Base-by-base conservation (phyloP, 2,329 filamentous ascomycete genomes). In the Canariomyces notabilis region DNA sequence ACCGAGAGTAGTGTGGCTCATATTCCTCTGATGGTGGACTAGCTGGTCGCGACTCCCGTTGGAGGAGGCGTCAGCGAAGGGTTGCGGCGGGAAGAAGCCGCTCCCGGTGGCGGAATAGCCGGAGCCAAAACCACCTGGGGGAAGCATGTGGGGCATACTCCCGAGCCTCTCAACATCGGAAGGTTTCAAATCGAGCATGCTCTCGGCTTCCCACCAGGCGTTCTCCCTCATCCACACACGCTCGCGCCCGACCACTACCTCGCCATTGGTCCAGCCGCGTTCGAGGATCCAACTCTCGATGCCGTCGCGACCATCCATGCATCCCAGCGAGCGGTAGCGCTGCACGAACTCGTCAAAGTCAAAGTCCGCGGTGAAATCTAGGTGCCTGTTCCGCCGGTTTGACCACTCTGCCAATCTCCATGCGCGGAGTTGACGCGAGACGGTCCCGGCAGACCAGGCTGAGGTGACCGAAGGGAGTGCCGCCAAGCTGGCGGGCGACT, bases 141-240 rank as follows among this genome's bases (percentile, higher is more conserved):
- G 60, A 49, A 66, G 61, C 46, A 66, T 60, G 39, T 63, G 61
- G 39, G 60, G 54, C 59, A 64, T 59, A 46, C 55, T 52, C 6
- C 52, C 54, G 52, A 59, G 58, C 23, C 60, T 55, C 37, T 66
- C 65, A 33, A 57, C 57, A 22, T 81, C 77, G 43, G 77, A 72
- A 1, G 83, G 80, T 66, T 93, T 91, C 58, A 94, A 74, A 60
- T 98, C 93, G 21, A 97, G 82, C 86, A 96, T 95, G 51, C 80
- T 87, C 69, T 98, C 93, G 5, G 90, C 91, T 67, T 97, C 91
- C 91, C 91, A 97, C 91, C 93, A 98, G 2, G 90, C 87, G 47
- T 73, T 77, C 67, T 98, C 93, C 40, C 91, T 81, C 73, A 97
- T 90, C 93, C 93, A 98, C 34, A 98, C 82, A 23, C 93, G 86